phyloP scores from a whole-genome alignment of 2,329 filamentous ascomycete genomes.

The Drechslera avenae region DNA sequence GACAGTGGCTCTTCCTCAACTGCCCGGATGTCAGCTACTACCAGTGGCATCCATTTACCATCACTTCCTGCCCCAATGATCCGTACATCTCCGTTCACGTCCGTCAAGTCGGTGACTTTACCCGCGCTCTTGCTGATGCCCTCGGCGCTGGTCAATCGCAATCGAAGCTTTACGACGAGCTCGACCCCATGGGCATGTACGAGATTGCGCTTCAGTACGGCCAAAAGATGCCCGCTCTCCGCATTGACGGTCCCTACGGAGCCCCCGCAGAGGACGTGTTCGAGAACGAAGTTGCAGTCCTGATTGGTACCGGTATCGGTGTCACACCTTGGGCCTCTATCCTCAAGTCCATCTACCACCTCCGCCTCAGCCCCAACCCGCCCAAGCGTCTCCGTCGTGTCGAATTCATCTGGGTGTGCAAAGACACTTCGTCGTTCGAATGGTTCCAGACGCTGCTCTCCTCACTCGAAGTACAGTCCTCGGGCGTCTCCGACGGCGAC shows the following conservation, averaged over 20 bases:
- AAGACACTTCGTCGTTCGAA: constrained; percentile 92
- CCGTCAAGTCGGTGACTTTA: constrained; percentile 96
- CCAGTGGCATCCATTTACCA: constrained; percentile 99
- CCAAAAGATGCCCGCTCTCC: constrained; percentile 85
- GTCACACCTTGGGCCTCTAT: constrained; percentile 87
- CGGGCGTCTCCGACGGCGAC: constrained; percentile 64
- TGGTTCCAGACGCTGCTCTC: constrained; percentile 97
- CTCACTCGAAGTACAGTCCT: constrained; percentile 85
- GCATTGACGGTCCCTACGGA: constrained; percentile 94
- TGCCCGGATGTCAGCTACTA: constrained; percentile 84
- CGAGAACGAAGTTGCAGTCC: constrained; percentile 84
- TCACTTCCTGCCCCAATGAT: constrained; percentile 96
- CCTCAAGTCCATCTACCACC: constrained; percentile 97
- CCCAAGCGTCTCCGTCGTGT: constrained; percentile 88
- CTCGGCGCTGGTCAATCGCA: constrained; percentile 90
- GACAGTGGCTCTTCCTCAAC: constrained; percentile 97
- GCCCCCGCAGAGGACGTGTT: constrained; percentile 98
- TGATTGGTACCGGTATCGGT: constrained; percentile 85
- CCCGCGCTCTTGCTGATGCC: constrained; percentile 87
- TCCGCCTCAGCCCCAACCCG: constrained; percentile 87
- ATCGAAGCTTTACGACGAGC: constrained; percentile 84
- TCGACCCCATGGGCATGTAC: constrained; percentile 96
- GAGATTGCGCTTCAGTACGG: constrained; percentile 94
- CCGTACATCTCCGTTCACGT: constrained; percentile 94
- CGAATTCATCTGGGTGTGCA: constrained; percentile 99